Base-by-base conservation (phyloP, 345 rosid species). In the Hibiscus tridactylites region DNA sequence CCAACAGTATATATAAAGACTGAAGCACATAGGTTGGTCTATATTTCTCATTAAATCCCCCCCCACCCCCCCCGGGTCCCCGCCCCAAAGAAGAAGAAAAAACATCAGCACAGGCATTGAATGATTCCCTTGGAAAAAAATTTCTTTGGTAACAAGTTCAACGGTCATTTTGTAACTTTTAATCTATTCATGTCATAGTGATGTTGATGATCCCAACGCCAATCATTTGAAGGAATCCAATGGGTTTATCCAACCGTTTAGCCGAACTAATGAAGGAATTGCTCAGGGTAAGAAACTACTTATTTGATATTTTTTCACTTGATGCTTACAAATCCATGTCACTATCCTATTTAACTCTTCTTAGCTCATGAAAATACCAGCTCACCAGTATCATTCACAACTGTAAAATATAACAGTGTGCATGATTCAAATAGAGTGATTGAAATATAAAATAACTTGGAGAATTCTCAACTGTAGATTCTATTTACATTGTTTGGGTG, bases 271-370 rank as follows among this genome's bases (percentile, higher is more conserved):
- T 19, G 75, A 61, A 64, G 75, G 37, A 58, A 50, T 60, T 56
- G 19, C 76, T 26, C 76, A 77, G 59, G 85, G 85, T 82, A 74
- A 78, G 66, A 42, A 64, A 19, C 68, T 42, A 42, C 4, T 9
- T 3, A 37, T 37, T 21, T 21, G 24, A 21, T 0, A 0, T 21
- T 21, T 21, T 21, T 21, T 21, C 24, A 21, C 24, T 21, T 21
- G 24, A 21, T 21, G 24, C 24, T 21, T 21, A 21, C 24, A 21
- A 21, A 21, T 21, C 24, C 24, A 21, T 21, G 24, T 21, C 24
- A 21, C 24, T 21, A 21, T 21, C 24, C 24, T 21, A 21, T 21
- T 21, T 0, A 21, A 21, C 11, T 65, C 53, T 21, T 65, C 35
- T 21, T 44, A 46, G 26, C 17, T 15, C 26, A 28, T 39, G 28